These are phyloP conservation scores for Eucommia ulmoides DNA, from an alignment of 257 asterid genomes.

Conservation along the genomic window DNA sequence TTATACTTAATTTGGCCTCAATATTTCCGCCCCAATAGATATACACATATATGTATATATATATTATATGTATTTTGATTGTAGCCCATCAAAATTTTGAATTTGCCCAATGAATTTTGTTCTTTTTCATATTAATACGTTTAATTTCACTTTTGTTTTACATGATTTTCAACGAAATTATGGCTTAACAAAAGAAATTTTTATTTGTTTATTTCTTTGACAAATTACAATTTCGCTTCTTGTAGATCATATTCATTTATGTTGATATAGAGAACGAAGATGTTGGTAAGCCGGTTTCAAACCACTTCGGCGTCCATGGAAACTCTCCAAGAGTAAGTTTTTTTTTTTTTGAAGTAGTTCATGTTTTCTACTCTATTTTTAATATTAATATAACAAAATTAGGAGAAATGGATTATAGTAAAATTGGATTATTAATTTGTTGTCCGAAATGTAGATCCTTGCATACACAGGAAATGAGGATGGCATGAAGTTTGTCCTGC, in stretches of 20 bases:
- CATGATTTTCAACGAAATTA: neutral
- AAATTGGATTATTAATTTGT: too few species aligned
- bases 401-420: too few species aligned
- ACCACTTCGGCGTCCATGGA: conserved; percentile 70
- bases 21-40: neutral
- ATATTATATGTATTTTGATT: neutral
- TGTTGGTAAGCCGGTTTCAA: conserved; percentile 80
- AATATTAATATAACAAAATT: too few species aligned
- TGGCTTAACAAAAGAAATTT: too few species aligned
- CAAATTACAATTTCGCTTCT: too few species aligned
- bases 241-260: conserved; percentile 68
- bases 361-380: neutral
- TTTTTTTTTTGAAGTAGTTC: neutral
- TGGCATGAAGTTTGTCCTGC: neutral
- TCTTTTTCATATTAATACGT: neutral
- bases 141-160: neutral
- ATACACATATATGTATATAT: neutral
- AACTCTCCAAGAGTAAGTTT: conserved; percentile 52
- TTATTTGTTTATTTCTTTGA: too few species aligned
- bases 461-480: neutral
- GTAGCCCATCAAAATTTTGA: neutral
- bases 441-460: too few species aligned
- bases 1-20: neutral
- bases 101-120: neutral
- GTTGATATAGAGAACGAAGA: conserved; percentile 73